phyloP scores from a whole-genome alignment of 2,329 filamentous ascomycete genomes.

The Pestalotiopsis sp. region DNA sequence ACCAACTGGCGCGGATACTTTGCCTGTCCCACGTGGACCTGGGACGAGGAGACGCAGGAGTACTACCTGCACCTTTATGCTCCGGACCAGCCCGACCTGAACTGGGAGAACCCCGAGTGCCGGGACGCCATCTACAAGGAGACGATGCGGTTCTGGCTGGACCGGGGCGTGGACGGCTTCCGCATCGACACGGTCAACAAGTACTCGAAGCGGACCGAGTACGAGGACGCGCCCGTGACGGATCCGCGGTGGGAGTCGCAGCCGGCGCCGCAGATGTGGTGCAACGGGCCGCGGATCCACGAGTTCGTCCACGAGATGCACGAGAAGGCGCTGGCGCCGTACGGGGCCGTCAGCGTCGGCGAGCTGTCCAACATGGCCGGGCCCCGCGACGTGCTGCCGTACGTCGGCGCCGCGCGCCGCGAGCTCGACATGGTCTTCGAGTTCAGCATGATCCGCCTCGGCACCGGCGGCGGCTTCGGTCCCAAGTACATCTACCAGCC shows the following conservation, averaged over 20 bases:
- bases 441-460: slow-evolving; percentile 60
- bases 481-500: slow-evolving; percentile 53
- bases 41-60: slow-evolving; percentile 51
- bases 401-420: slow-evolving; percentile 54
- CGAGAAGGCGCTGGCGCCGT: slow-evolving; percentile 51
- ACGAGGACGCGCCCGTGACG: slow-evolving; percentile 54
- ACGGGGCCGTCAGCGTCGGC: slow-evolving; percentile 64
- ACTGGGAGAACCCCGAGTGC: slow-evolving; percentile 72
- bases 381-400: slow-evolving; percentile 53
- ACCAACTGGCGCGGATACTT: slow-evolving; percentile 59
- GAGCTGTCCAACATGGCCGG: slow-evolving; percentile 62
- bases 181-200: slow-evolving; percentile 71
- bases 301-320: slow-evolving; percentile 65
- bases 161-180: slow-evolving; percentile 68
- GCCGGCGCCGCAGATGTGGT: slow-evolving; percentile 53
- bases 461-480: slow-evolving; percentile 47
- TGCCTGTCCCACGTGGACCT: slow-evolving; percentile 53
- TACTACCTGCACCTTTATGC: slow-evolving; percentile 67
- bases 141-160: slow-evolving; percentile 75
- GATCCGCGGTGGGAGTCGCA: slow-evolving; percentile 41
- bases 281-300: slow-evolving; percentile 64
- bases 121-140: slow-evolving; percentile 67
- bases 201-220: slow-evolving; percentile 62
- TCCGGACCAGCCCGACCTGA: slow-evolving; percentile 73
- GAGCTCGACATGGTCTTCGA: slow-evolving; percentile 67